Evolutionary conservation across 495 filamentous ascomycete genomes (phyloP).

Genomic region (Podospora conica): DNA sequence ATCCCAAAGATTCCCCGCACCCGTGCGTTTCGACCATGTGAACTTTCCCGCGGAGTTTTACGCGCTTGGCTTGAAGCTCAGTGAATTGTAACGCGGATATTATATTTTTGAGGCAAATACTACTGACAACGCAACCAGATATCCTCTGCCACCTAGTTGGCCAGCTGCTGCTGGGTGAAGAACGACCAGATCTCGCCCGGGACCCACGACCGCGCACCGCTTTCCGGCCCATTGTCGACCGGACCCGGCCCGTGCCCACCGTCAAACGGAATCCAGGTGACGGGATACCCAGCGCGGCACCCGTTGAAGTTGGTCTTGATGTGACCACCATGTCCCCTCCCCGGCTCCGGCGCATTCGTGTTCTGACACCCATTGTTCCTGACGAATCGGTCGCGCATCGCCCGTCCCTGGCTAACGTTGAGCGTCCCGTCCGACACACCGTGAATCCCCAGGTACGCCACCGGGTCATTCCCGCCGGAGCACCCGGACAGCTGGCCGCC

Average conservation of each 20-base stretch:
- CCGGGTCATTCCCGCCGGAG: slow-evolving; percentile 30
- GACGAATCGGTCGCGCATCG: slow-evolving; percentile 34
- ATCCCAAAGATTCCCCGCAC: not conserved
- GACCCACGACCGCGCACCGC: slow-evolving; percentile 11
- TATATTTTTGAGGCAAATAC: not conserved
- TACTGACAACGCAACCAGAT: not conserved
- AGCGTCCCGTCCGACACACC: slow-evolving; percentile 35
- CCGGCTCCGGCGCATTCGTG: slow-evolving; percentile 23
- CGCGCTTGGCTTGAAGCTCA: not conserved
- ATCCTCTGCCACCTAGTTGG: not conserved
- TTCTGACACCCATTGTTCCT: slow-evolving; percentile 32
- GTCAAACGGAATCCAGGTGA: slow-evolving; percentile 20
- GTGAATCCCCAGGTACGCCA: slow-evolving; percentile 40
- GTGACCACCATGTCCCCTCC: slow-evolving; percentile 22
- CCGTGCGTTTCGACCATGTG: too few species aligned
- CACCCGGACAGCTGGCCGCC: slow-evolving; percentile 36
- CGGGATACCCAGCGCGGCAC: slow-evolving; percentile 23
- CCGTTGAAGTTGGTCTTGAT: slow-evolving; percentile 27
- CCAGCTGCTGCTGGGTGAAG: slow-evolving; percentile 15
- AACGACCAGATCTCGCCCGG: slow-evolving; percentile 17
- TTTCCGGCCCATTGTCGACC: slow-evolving; percentile 11
- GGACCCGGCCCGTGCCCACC: slow-evolving; percentile 16
- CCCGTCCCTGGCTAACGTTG: slow-evolving; percentile 25
- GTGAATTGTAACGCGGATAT: not conserved
- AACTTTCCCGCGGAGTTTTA: not conserved